phyloP scores from a whole-genome alignment of 2,329 filamentous ascomycete species.

The Neopestalotiopsis clavispora region DNA sequence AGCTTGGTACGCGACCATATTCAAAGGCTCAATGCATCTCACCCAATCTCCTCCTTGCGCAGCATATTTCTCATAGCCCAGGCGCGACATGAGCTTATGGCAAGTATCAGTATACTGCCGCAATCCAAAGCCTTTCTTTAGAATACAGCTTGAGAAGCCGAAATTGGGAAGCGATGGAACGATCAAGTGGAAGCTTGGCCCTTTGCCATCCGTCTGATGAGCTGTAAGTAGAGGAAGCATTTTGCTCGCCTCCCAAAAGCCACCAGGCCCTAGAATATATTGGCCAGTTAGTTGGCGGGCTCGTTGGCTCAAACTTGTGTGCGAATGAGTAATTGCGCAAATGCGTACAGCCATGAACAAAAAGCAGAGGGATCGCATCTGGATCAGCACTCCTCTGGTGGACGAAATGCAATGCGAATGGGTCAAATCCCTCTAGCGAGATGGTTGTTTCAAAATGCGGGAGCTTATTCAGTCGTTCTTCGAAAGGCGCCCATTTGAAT shows the following conservation, averaged over 20 bases:
- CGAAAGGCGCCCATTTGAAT: slow-evolving; percentile 17
- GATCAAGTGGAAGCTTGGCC: slow-evolving; percentile 40
- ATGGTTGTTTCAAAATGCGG: slow-evolving; percentile 22
- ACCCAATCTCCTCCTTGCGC: slow-evolving; percentile 22
- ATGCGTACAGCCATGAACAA: slow-evolving; percentile 24
- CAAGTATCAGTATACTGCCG: slow-evolving; percentile 33
- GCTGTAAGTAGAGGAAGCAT: not conserved
- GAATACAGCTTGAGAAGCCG: slow-evolving; percentile 38
- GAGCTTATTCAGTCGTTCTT: slow-evolving; percentile 20
- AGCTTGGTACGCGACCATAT: not conserved
- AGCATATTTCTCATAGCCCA: slow-evolving; percentile 35
- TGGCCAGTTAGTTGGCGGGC: not conserved
- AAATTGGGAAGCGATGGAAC: slow-evolving; percentile 42
- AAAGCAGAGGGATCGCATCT: slow-evolving; percentile 23
- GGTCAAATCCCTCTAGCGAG: slow-evolving; percentile 20
- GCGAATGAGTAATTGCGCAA: not conserved
- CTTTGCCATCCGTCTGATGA: not conserved
- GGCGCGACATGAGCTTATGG: slow-evolving; percentile 37
- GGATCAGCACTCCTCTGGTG: slow-evolving; percentile 18
- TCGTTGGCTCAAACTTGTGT: too few relatives aligned
- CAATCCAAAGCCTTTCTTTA: slow-evolving; percentile 32
- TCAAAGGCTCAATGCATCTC: not conserved
- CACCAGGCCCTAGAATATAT: not conserved
- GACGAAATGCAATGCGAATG: slow-evolving; percentile 24
- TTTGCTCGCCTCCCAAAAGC: not conserved